Conservation (phyloP, 495 filamentous ascomycete genomes). For the Aspergillus kassunensis region DNA sequence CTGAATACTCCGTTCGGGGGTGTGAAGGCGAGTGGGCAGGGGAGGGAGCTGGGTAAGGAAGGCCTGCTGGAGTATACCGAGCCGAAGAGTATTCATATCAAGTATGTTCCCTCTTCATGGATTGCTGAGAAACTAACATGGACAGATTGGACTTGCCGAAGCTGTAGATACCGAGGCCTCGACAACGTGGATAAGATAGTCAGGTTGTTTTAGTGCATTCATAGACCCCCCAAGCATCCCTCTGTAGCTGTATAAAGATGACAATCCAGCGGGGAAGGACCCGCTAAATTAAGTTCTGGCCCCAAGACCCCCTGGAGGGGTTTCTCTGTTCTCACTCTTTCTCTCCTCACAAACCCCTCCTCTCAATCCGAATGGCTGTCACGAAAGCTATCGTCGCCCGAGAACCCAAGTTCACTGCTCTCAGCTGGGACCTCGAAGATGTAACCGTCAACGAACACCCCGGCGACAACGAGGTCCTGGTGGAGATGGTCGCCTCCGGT, state of each 20-base stretch:
- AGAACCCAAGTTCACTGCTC: conserved; percentile 6
- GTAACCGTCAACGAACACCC: conserved; percentile 20
- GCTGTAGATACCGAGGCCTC: too few species aligned
- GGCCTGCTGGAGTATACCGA: conserved; percentile 9
- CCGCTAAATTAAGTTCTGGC: too few species aligned
- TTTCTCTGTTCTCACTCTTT: too few species aligned
- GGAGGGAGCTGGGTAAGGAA: conserved; percentile 5
- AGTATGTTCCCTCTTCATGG: not conserved
- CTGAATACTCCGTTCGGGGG: conserved; percentile 7
- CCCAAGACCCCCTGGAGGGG: too few species aligned
- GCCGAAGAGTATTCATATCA: conserved; percentile 8
- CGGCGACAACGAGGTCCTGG: conserved; percentile 34
- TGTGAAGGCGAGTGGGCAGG: conserved; percentile 3
- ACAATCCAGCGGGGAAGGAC: too few species aligned
- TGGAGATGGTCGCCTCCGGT: conserved; percentile 37
- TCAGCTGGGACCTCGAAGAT: conserved; percentile 24
- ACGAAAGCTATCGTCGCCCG: conserved; percentile 22
- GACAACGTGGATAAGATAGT: too few species aligned
- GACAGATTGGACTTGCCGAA: not conserved
- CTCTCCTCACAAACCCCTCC: too few species aligned
- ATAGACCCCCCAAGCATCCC: too few species aligned
- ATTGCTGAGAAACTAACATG: too few species aligned
- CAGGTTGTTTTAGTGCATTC: too few species aligned
- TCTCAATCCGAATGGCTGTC: too few species aligned
- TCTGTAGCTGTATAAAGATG: too few species aligned